Conservation (phyloP, 2,329 filamentous ascomycete species). For the Talaromyces sp. region DNA sequence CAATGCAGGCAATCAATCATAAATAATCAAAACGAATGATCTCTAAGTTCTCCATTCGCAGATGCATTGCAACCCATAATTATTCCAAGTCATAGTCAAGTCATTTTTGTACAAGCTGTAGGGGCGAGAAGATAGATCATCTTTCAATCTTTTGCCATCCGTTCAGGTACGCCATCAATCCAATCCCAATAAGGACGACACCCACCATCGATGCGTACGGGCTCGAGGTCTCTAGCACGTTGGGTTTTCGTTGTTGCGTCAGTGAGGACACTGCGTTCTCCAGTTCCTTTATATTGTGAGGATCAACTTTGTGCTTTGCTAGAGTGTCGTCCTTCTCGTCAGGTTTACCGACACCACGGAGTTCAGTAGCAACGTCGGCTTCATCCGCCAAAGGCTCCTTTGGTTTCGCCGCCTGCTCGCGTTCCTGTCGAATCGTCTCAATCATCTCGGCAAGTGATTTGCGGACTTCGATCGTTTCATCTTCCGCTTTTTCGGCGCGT, state of each 20-base stretch:
- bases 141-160: slow-evolving; percentile 65
- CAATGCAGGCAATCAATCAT: slow-evolving; percentile 9
- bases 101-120: slow-evolving; percentile 11
- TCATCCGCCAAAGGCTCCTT: background rate
- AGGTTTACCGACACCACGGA: background rate
- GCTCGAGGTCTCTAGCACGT: slow-evolving; percentile 53
- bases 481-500: slow-evolving; percentile 75
- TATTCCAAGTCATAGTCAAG: slow-evolving; percentile 6
- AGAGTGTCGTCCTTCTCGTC: slow-evolving; percentile 3
- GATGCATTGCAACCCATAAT: slow-evolving; percentile 14
- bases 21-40: slow-evolving; percentile 1
- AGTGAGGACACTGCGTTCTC: slow-evolving; percentile 42
- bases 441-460: slow-evolving; percentile 85
- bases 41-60: slow-evolving; percentile 10
- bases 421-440: slow-evolving; percentile 67
- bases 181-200: slow-evolving; percentile 75
- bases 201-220: slow-evolving; percentile 80
- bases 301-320: slow-evolving; percentile 26
- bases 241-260: slow-evolving; percentile 35
- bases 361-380: background rate
- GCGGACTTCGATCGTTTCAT: slow-evolving; percentile 67
- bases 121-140: slow-evolving; percentile 27
- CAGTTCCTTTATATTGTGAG: slow-evolving; percentile 43
- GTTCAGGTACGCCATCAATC: slow-evolving; percentile 82
- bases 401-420: slow-evolving; percentile 46